These are phyloP conservation scores for Volvox carteri DNA, from an alignment of 163 green algal genomes.

Conservation along the genomic window DNA sequence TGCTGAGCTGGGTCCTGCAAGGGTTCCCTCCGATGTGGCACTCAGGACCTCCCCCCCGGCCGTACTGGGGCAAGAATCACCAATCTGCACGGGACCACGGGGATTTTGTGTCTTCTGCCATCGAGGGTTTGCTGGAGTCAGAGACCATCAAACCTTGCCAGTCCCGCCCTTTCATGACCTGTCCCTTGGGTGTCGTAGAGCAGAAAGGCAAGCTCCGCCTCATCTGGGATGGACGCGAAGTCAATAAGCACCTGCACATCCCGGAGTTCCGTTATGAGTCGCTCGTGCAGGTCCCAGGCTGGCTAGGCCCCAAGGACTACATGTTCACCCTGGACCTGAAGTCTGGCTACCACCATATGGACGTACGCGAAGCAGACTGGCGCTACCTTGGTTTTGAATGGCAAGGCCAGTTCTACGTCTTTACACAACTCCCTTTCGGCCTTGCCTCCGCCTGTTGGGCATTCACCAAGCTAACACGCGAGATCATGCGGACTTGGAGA, in stretches of 20 bases:
- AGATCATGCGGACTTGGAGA: conserved; percentile 3
- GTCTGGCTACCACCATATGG: conserved; percentile 34
- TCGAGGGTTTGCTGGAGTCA: not conserved
- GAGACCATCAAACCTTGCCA: not conserved
- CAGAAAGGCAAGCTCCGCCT: conserved; percentile 1
- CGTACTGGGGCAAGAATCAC: not conserved
- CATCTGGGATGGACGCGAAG: not conserved
- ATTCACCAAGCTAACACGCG: conserved; percentile 42
- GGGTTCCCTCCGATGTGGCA: not conserved
- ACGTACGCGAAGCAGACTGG: not conserved
- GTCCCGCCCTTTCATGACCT: not conserved
- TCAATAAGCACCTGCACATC: conserved; percentile 2
- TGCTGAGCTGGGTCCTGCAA: not conserved
- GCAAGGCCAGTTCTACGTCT: conserved; percentile 3
- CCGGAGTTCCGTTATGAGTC: conserved; percentile 22
- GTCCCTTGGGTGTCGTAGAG: conserved; percentile 7
- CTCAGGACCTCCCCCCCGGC: not conserved
- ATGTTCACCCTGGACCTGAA: conserved; percentile 23
- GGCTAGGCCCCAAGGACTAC: not conserved
- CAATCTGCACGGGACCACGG: not conserved
- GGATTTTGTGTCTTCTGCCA: not conserved
- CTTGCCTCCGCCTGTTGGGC: conserved; percentile 29
- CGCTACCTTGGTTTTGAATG: conserved; percentile 1
- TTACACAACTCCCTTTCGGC: conserved; percentile 42
- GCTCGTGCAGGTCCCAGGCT: not conserved